These are phyloP conservation scores for Ophiosphaerella narmari DNA, from an alignment of 2,329 filamentous ascomycete species.

Conservation along the genomic window DNA sequence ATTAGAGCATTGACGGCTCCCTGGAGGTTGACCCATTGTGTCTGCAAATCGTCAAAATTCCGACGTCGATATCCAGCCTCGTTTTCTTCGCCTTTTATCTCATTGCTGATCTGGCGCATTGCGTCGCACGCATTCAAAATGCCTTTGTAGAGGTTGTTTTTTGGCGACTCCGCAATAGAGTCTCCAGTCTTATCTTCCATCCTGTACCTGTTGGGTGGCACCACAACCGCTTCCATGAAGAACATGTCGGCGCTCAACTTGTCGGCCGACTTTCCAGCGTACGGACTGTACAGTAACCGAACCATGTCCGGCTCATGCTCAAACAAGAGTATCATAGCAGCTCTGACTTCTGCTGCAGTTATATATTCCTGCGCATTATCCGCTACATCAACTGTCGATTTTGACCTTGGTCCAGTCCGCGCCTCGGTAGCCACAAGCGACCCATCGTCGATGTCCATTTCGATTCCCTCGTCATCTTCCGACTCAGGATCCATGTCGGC, in stretches of 20 bases:
- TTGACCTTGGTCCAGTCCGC: slow-evolving; percentile 46
- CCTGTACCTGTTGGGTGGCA: slow-evolving; percentile 90
- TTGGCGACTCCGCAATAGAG: slow-evolving; percentile 83
- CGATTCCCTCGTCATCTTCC: slow-evolving; percentile 49
- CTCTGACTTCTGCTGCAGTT: slow-evolving; percentile 80
- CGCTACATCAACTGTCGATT: slow-evolving; percentile 38
- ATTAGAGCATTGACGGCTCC: slow-evolving; percentile 91
- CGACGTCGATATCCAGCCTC: slow-evolving; percentile 52
- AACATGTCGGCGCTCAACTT: slow-evolving; percentile 85
- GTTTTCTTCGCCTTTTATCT: slow-evolving; percentile 60
- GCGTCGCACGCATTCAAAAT: slow-evolving; percentile 77
- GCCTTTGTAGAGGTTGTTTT: slow-evolving; percentile 85
- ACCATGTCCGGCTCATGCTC: slow-evolving; percentile 85
- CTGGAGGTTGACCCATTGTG: slow-evolving; percentile 81
- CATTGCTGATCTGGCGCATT: slow-evolving; percentile 74
- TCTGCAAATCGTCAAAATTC: slow-evolving; percentile 77
- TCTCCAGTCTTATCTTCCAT: slow-evolving; percentile 83
- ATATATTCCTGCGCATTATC: slow-evolving; percentile 70
- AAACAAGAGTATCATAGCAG: slow-evolving; percentile 78
- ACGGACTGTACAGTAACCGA: slow-evolving; percentile 81
- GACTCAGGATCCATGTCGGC: slow-evolving; percentile 61
- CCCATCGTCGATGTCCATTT: slow-evolving; percentile 50
- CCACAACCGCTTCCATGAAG: slow-evolving; percentile 83
- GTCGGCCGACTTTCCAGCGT: slow-evolving; percentile 61
- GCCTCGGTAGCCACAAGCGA: slow-evolving; percentile 58